These are phyloP conservation scores for Kondoa subrosea DNA, from an alignment of 768 basidiomycete genomes.

Conservation along the genomic window DNA sequence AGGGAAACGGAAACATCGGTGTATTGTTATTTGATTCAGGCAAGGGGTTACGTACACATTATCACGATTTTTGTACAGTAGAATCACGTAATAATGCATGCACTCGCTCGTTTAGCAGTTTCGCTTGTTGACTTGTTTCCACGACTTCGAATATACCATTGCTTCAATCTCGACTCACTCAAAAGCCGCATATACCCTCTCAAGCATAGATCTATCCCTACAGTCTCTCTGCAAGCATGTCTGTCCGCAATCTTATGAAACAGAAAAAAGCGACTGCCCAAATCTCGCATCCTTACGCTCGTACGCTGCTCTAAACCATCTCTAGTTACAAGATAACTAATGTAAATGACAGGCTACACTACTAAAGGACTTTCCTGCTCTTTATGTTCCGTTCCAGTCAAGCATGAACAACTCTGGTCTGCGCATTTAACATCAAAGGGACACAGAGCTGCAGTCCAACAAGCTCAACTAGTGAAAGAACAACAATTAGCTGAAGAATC, in stretches of 20 bases:
- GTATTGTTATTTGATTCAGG: background rate
- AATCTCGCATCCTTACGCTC: background rate
- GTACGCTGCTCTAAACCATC: background rate
- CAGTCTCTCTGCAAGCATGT: background rate
- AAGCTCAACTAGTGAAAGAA: background rate
- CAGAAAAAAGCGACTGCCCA: background rate
- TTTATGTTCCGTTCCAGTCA: background rate
- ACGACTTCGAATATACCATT: no score
- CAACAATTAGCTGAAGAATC: background rate
- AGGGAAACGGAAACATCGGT: background rate
- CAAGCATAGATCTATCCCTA: background rate
- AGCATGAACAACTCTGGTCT: background rate
- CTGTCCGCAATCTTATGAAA: background rate
- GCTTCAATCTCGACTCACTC: no score
- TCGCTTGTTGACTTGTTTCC: no score
- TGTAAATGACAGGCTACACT: background rate
- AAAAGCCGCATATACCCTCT: background rate
- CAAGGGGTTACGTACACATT: no score
- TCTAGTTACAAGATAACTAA: background rate
- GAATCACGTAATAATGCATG: no score
- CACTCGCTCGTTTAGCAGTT: no score
- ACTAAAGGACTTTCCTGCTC: background rate
- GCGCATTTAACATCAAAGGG: background rate
- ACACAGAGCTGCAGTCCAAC: background rate
- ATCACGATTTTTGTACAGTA: no score